These are phyloP conservation scores for Candida sanyaensis DNA, from an alignment of 1,139 yeast species.

Conservation along the genomic window DNA sequence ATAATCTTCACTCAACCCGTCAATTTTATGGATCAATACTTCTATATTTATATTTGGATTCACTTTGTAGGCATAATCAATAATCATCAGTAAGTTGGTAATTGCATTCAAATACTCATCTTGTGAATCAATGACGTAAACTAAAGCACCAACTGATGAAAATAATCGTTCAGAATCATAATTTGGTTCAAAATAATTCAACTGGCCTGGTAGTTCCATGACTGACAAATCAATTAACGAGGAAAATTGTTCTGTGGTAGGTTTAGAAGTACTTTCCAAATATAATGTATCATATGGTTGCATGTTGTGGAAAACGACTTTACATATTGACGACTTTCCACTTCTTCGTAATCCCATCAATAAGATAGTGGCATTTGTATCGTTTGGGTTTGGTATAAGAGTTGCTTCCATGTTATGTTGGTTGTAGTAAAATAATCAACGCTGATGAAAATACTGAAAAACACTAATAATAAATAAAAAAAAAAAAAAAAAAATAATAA, in stretches of 20 bases:
- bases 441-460: not conserved
- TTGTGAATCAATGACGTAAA: constrained; percentile 92
- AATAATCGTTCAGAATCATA: constrained; percentile 79
- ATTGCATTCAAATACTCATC: constrained; percentile 93
- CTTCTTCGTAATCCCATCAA: constrained; percentile 82
- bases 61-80: constrained; percentile 83
- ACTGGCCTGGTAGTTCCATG: constrained; percentile 96
- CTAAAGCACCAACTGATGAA: constrained; percentile 86
- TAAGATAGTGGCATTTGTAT: constrained; percentile 69
- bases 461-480: not conserved
- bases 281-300: constrained; percentile 93
- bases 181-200: constrained; percentile 83
- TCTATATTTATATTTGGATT: constrained; percentile 88
- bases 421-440: not conserved
- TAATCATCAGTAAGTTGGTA: constrained; percentile 84
- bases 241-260: constrained; percentile 75
- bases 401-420: constrained; percentile 29
- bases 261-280: constrained; percentile 86
- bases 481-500: not conserved
- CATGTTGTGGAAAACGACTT: constrained; percentile 95
- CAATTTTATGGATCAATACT: constrained; percentile 92
- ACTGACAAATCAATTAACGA: constrained; percentile 86
- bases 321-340: constrained; percentile 91
- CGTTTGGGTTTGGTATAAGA: constrained; percentile 27
- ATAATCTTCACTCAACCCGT: constrained; percentile 92